Conservation (phyloP, 495 filamentous ascomycete species). For the Jackrogersella multiformis region DNA sequence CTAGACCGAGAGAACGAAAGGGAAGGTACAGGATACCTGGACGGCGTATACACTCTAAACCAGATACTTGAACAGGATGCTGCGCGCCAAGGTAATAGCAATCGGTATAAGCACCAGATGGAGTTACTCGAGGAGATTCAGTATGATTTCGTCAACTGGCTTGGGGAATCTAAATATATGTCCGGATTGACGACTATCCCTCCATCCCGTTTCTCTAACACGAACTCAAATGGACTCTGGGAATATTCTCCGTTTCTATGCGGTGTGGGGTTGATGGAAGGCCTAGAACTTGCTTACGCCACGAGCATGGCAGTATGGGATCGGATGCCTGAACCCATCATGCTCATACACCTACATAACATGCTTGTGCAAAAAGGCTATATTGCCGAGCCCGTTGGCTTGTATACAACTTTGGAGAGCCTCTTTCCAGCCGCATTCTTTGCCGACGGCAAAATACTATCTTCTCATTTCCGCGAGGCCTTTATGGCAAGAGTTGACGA, state of each 20-base stretch:
- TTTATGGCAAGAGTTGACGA: not conserved
- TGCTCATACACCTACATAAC: conserved; percentile 57
- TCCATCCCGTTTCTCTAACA: conserved; percentile 55
- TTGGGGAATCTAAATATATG: conserved; percentile 56
- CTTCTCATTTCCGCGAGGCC: conserved; percentile 41
- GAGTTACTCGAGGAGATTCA: conserved; percentile 37
- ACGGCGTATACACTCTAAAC: conserved; percentile 40
- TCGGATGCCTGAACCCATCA: conserved; percentile 46
- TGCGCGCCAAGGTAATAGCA: conserved; percentile 41
- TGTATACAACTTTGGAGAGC: conserved; percentile 38
- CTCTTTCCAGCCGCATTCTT: conserved; percentile 43
- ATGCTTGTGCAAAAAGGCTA: conserved; percentile 55
- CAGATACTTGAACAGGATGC: conserved; percentile 44
- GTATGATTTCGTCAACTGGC: conserved; percentile 52
- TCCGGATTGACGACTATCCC: conserved; percentile 47
- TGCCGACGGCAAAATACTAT: conserved; percentile 44
- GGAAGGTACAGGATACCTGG: conserved; percentile 33
- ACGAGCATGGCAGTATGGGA: conserved; percentile 49
- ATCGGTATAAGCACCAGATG: conserved; percentile 35
- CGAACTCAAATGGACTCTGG: conserved; percentile 59
- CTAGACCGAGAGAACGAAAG: conserved; percentile 48
- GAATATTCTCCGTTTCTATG: conserved; percentile 62
- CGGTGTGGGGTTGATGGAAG: conserved; percentile 55
- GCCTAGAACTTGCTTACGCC: conserved; percentile 48
- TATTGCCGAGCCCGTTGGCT: conserved; percentile 41